A percentile compares a stretch with the other conserved stretches of the same genome.
Evolutionary conservation across 2,329 filamentous ascomycete genomes (phyloP).

Genomic region (Xylariaceae sp.): DNA sequence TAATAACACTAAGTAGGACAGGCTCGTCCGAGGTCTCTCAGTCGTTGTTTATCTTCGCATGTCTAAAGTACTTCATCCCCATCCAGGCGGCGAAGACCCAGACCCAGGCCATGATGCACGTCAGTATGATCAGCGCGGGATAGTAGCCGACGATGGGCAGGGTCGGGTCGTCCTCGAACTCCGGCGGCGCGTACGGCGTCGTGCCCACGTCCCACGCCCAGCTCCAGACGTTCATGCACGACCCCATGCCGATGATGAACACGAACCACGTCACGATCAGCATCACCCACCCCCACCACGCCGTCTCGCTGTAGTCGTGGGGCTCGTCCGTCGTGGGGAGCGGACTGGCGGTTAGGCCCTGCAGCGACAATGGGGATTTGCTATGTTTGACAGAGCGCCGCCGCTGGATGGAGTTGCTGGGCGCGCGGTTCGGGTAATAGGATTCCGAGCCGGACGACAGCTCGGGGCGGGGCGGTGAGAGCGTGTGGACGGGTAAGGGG

Average conservation of each 20-base stretch:
- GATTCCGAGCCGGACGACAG: constrained; percentile 64
- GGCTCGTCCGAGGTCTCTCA: constrained; percentile 46
- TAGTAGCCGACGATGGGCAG: constrained; percentile 97
- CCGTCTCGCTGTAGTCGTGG: constrained; percentile 93
- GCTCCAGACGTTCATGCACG: constrained; percentile 91
- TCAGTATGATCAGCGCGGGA: constrained; percentile 89
- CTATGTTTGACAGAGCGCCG: constrained; percentile 54
- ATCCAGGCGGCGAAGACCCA: constrained; percentile 98
- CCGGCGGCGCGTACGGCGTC: constrained; percentile 91
- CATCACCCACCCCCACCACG: constrained; percentile 98
- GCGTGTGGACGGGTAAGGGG: constrained; percentile 58
- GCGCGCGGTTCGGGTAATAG: constrained; percentile 55
- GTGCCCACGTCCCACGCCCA: constrained; percentile 99
- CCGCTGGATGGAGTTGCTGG: constrained; percentile 41
- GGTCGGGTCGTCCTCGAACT: constrained; percentile 92
- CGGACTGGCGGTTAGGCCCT: constrained; percentile 53
- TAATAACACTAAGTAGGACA: too few relatives aligned
- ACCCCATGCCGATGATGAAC: constrained; percentile 96
- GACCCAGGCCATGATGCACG: constrained; percentile 96
- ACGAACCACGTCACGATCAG: constrained; percentile 90
- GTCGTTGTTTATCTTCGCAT: constrained; percentile 82
- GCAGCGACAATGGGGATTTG: constrained; percentile 64
- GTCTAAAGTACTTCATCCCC: constrained; percentile 98
- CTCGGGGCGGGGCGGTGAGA: constrained; percentile 46
- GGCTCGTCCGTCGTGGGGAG: constrained; percentile 53